Percentiles rank a stretch among this genome's conserved stretches.
Conservation (phyloP, 352 stramenopile genomes). For the Pythium monospermum region DNA sequence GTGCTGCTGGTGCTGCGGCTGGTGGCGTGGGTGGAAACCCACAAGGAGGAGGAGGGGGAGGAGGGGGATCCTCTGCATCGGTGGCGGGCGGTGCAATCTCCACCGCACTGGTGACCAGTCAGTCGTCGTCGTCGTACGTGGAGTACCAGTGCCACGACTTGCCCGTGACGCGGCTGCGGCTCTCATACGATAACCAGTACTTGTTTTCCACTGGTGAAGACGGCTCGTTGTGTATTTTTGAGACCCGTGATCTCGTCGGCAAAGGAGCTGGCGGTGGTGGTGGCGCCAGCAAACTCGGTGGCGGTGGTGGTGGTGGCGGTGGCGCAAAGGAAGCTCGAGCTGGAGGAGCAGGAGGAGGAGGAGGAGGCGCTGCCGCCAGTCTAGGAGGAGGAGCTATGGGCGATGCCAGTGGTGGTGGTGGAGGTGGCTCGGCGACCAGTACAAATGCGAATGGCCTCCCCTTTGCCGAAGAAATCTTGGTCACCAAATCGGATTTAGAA, state of each 20-base stretch:
- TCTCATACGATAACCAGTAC: constrained; percentile 88
- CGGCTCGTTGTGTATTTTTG: constrained; percentile 89
- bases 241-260: constrained; percentile 59
- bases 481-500: constrained; percentile 92
- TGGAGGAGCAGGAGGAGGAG: constrained; percentile 23
- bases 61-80: constrained; percentile 11
- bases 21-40: constrained; percentile 6
- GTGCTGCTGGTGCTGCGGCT: too few species aligned
- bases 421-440: constrained; percentile 26
- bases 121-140: constrained; percentile 24
- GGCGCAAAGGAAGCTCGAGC: constrained; percentile 16
- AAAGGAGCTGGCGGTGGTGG: constrained; percentile 35
- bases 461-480: constrained; percentile 91
- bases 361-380: neutral
- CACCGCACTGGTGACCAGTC: constrained; percentile 11
- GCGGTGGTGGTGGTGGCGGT: constrained; percentile 15
- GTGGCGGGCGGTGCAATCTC: neutral
- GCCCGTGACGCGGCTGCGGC: constrained; percentile 58
- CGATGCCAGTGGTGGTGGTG: constrained; percentile 14
- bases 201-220: constrained; percentile 92
- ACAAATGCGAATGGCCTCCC: constrained; percentile 57
- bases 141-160: constrained; percentile 83
- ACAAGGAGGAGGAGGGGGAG: constrained; percentile 7
- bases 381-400: constrained; percentile 22
- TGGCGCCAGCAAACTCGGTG: constrained; percentile 16